A percentile compares a stretch with the other conserved stretches of the same genome.
Conservation (phyloP, 805 yeast species). For the Clavispora vitiphila region DNA sequence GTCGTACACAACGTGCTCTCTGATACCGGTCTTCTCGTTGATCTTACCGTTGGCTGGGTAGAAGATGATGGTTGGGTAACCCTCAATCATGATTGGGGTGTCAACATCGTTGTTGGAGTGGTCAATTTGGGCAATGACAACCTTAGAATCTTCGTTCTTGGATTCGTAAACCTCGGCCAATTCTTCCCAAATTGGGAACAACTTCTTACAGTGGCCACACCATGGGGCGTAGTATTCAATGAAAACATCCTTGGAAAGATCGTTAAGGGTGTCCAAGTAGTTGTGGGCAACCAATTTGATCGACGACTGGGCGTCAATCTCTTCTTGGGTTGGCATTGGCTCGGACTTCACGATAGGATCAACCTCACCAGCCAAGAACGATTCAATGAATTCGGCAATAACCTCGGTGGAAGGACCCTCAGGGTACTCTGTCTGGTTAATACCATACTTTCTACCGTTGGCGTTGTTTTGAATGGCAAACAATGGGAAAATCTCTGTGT, state of each 20-base stretch:
- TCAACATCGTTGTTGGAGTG: constrained; percentile 87
- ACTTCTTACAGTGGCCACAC: constrained; percentile 95
- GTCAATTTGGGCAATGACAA: constrained; percentile 80
- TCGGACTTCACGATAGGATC: constrained; percentile 78
- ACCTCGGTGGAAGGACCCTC: constrained; percentile 43
- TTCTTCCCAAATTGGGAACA: constrained; percentile 86
- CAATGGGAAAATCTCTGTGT: constrained; percentile 76
- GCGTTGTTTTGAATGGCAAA: constrained; percentile 77
- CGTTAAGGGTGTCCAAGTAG: constrained; percentile 63
- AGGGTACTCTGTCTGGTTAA: constrained; percentile 52
- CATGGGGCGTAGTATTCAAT: constrained; percentile 96
- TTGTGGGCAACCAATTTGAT: constrained; percentile 77
- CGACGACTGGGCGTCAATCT: constrained; percentile 51
- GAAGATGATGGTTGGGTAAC: constrained; percentile 88
- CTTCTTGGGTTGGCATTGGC: constrained; percentile 79
- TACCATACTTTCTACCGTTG: constrained; percentile 71
- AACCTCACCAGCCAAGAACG: constrained; percentile 59
- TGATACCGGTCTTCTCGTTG: constrained; percentile 39
- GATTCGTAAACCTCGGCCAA: constrained; percentile 64
- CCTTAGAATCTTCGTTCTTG: constrained; percentile 46
- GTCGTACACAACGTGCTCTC: constrained; percentile 54
- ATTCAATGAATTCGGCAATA: constrained; percentile 57
- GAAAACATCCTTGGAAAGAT: constrained; percentile 59
- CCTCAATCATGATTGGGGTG: constrained; percentile 59
- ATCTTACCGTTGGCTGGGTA: constrained; percentile 69